Evolutionary conservation across 139 green algal species (phyloP), one percentile per base, ranked within the genome.

Genomic region (Chlorella sp.): DNA sequence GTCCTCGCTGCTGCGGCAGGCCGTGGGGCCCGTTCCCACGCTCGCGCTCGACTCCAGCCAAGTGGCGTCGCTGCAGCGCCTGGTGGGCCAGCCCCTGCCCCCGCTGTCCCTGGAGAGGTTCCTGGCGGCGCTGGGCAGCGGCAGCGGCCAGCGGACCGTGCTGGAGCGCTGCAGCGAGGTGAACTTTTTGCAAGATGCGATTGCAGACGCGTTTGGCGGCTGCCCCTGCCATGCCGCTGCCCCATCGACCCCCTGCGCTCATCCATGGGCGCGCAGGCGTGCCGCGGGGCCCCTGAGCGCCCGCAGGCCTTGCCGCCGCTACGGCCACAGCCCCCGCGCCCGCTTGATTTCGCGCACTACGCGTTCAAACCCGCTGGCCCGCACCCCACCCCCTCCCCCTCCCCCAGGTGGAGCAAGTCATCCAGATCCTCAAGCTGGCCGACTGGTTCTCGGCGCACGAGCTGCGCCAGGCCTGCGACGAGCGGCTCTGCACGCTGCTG

Each of bases 371-470:
- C 32, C 48, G 6, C 9, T 24, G 8, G 41, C 38, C 40, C 51
- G 6, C n/a, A n/a, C 16, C 5, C 26, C 3, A 0, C 76, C 38
- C 28, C 36, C 22, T 28, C 56, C 36, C 8, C 58, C 13, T 11
- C 16, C 26, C 58, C 34, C 22, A 83, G 60, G 77, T 83, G 77
- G 77, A 83, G 60, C 77, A 83, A 43, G 77, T 83, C 41, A 64
- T 83, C 38, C 77, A 83, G 60, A 44, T 83, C 24, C 77, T 83
- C 6, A 83, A 83, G 40, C 77, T 83, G 34, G 77, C 77, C 40
- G 77, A 83, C 58, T 83, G 77, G 77, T 83, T 83, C 60, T 64
- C 46, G 5, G 77, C 77, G 8, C 77, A 83, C 30, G 77, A 83
- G 60, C 40, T 83, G 60, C 77, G 77, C 11, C 60, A 83, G 40